Percentiles rank a stretch among this genome's conserved stretches.
Conservation (phyloP, 2,329 filamentous ascomycete genomes). For the Talaromyces sp. region DNA sequence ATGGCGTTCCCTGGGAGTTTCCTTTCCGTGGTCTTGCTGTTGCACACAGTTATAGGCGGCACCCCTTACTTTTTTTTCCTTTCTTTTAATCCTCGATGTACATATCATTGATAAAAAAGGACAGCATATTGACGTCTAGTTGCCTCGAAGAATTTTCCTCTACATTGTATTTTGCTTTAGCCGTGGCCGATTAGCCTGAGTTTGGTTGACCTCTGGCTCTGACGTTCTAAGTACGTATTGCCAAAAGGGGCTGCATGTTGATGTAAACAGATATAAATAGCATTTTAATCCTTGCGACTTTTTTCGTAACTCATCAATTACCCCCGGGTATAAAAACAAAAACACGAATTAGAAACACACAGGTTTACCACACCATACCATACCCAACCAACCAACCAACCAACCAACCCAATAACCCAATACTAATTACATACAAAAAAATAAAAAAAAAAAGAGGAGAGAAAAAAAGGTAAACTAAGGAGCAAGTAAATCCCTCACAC, state of each 20-base stretch:
- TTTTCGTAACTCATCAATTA: background rate
- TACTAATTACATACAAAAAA: background rate
- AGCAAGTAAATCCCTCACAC: slow-evolving; percentile 52
- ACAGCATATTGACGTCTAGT: background rate
- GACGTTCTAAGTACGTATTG: too few relatives aligned
- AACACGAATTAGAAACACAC: background rate
- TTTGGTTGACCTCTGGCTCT: background rate
- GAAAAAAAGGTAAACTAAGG: slow-evolving; percentile 28
- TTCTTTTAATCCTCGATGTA: background rate
- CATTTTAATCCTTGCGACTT: background rate
- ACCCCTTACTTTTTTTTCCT: background rate
- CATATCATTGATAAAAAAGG: background rate
- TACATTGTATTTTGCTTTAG: background rate
- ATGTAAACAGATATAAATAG: too few relatives aligned
- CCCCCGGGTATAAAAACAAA: background rate
- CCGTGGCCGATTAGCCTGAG: background rate
- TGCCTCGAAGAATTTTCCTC: background rate
- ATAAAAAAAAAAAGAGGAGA: background rate
- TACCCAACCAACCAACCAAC: background rate
- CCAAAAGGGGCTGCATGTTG: too few relatives aligned
- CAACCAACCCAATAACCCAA: background rate
- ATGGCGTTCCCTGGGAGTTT: background rate
- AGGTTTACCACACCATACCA: background rate
- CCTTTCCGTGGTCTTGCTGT: background rate
- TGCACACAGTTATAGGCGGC: background rate